Percentiles rank a stretch among this genome's conserved stretches.
Conservation (phyloP, 2,329 filamentous ascomycete species). For the Aspergillus alliaceus region DNA sequence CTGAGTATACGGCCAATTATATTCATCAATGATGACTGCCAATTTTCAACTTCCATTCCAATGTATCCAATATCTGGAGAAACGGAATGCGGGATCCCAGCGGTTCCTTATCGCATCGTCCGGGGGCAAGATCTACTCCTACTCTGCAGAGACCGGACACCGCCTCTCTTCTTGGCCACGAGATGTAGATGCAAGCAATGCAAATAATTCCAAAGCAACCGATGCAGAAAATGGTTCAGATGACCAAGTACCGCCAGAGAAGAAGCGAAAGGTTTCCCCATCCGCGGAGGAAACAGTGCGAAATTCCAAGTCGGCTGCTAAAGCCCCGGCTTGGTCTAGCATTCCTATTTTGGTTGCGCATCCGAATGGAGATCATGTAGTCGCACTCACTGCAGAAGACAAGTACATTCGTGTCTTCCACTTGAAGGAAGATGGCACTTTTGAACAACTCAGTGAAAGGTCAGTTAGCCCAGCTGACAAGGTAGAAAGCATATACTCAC, state of each 20-base stretch:
- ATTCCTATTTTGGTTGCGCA: constrained; percentile 70
- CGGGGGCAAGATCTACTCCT: constrained; percentile 69
- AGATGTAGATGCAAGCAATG: constrained; percentile 28
- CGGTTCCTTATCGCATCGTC: constrained; percentile 70
- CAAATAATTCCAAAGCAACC: constrained; percentile 19
- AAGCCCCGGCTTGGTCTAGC: constrained; percentile 50
- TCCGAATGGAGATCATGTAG: constrained; percentile 63
- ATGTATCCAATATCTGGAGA: constrained; percentile 50
- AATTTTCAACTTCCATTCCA: constrained; percentile 60
- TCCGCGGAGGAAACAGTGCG: constrained; percentile 20
- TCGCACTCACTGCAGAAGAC: constrained; percentile 85
- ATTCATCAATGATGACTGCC: constrained; percentile 30
- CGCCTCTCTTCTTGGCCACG: constrained; percentile 63
- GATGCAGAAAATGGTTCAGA: constrained; percentile 25
- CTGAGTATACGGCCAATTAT: background rate
- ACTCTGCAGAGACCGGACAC: constrained; percentile 58
- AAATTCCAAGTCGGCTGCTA: constrained; percentile 12
- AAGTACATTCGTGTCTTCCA: constrained; percentile 85
- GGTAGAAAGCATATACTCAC: constrained; percentile 6
- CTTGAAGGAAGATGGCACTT: constrained; percentile 59
- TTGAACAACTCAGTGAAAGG: constrained; percentile 73
- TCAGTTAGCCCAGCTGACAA: constrained; percentile 36
- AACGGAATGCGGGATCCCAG: constrained; percentile 19
- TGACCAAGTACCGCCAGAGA: constrained; percentile 41
- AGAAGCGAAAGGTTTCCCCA: constrained; percentile 45